Evolutionary conservation across 1,284 basidiomycete species (phyloP).

Genomic region (Pterulicium gracile): DNA sequence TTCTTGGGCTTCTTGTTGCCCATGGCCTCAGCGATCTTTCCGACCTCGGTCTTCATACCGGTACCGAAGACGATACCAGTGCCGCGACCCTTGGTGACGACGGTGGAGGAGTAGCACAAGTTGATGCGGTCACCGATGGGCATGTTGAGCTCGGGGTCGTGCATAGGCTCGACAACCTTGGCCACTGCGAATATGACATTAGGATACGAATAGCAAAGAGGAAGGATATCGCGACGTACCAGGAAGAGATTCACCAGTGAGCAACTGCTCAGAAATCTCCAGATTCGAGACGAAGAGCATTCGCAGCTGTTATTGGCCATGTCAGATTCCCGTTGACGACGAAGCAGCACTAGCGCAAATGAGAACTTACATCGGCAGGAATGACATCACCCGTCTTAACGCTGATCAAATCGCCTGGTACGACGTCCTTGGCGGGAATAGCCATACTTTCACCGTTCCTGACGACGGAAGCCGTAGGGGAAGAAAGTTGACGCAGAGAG

Average conservation of each 20-base stretch:
- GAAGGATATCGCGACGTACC: not conserved
- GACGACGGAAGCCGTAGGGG: constrained; percentile 39
- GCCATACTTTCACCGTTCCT: constrained; percentile 28
- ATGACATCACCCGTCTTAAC: constrained; percentile 36
- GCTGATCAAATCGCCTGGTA: constrained; percentile 38
- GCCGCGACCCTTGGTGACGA: constrained; percentile 11
- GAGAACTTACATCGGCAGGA: constrained; percentile 33
- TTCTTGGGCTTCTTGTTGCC: not conserved
- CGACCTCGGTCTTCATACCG: constrained; percentile 10
- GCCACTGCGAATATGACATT: not conserved
- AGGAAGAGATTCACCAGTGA: constrained; percentile 3
- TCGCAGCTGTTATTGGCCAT: not conserved
- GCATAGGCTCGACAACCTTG: not conserved
- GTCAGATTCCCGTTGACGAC: not conserved
- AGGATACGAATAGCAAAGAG: not conserved
- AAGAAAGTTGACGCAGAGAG: constrained; percentile 29
- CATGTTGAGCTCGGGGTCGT: constrained; percentile 7
- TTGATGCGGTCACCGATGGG: constrained; percentile 11
- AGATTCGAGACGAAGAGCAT: constrained; percentile 3
- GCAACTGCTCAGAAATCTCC: constrained; percentile 3
- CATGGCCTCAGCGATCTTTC: not conserved
- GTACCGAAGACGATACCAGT: constrained; percentile 10
- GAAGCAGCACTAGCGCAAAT: not conserved
- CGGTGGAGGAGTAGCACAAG: constrained; percentile 10
- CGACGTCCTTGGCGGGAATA: constrained; percentile 36